Base-by-base conservation (phyloP, 176 grass and related monocot genomes). In the Paspalum vaginatum region DNA sequence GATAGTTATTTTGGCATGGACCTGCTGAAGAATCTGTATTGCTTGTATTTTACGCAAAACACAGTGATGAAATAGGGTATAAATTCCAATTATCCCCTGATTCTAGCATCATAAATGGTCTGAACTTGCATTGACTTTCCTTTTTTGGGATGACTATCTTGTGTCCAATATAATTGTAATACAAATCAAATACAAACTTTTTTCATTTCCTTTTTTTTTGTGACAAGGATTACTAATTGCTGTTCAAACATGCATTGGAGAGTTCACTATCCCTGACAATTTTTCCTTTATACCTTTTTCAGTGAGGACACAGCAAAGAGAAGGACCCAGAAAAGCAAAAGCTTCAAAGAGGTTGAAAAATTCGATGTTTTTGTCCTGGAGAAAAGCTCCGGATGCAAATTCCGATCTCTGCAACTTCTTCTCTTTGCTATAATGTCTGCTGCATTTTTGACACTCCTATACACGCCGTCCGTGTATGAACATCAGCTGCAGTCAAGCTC, bases 361-460 rank as follows among this genome's bases (percentile, higher is more conserved):
- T 84, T 88, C 68, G 90, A 97, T 86, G 81, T 89, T 48, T 79
- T 94, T 22, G 80, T 97, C 47, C 56, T 90, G 40, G 94, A 94
- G 48, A 88, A 80, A 75, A 85, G 79, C 66, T 89, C 89, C 0
- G 88, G 77, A 21, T 94, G 89, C 91, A 97, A 92, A 76, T 97
- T 97, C 67, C 85, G 88, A 21, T 91, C 91, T 1, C 83, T 97
- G 62, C 88, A 94, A 72, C 80, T 97, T 61, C 61, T 91, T 66
- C 85, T 97, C 18, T 90, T 97, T 57, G 86, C 91, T 17, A 91
- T 97, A 65, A 94, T 94, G 66, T 97, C 89, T 46, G 91, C 87
- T 27, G 86, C 94, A 49, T 84, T 97, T 78, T 40, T 97, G 48
- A 97, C 94, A 1, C 84, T 97, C 42, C 44, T 97, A 55, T 94